phyloP scores from a whole-genome alignment of 345 rosid genomes.

The Salix dunnii region DNA sequence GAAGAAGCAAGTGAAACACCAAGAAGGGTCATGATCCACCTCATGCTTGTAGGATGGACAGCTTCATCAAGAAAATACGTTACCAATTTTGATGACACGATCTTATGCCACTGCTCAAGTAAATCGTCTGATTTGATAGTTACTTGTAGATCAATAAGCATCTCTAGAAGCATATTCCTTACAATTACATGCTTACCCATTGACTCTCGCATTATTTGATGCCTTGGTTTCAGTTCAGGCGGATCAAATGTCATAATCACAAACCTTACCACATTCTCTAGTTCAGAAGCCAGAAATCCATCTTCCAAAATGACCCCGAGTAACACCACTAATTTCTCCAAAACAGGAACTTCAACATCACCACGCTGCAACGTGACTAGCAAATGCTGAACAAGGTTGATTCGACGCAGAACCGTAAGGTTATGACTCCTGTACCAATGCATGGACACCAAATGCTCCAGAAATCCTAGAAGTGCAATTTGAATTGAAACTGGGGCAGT shows the following conservation, averaged over 20 bases:
- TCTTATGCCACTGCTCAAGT: conserved; percentile 99
- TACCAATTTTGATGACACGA: conserved; percentile 91
- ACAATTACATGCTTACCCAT: conserved; percentile 99
- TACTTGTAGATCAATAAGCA: conserved; percentile 98
- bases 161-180: conserved; percentile 96
- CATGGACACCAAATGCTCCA: conserved; percentile 98
- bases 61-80: conserved; percentile 98
- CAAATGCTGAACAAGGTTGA: conserved; percentile 94
- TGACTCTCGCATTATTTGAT: conserved; percentile 67
- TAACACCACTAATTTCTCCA: conserved; percentile 92
- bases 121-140: conserved; percentile 90
- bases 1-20: conserved; percentile 94
- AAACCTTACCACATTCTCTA: conserved; percentile 93
- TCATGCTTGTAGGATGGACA: conserved; percentile 99
- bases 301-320: conserved; percentile 99
- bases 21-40: conserved; percentile 99
- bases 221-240: conserved; percentile 70
- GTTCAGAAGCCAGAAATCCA: conserved; percentile 91
- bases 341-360: conserved; percentile 95
- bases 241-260: conserved; percentile 99
- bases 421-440: conserved; percentile 99
- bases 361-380: conserved; percentile 96
- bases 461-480: conserved; percentile 87
- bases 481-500: conserved; percentile 87
- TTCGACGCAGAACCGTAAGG: conserved; percentile 87